Evolutionary conservation across 169 alveolate species (phyloP), one percentile per base, ranked within the genome.

Genomic region (Neospora caninum): DNA sequence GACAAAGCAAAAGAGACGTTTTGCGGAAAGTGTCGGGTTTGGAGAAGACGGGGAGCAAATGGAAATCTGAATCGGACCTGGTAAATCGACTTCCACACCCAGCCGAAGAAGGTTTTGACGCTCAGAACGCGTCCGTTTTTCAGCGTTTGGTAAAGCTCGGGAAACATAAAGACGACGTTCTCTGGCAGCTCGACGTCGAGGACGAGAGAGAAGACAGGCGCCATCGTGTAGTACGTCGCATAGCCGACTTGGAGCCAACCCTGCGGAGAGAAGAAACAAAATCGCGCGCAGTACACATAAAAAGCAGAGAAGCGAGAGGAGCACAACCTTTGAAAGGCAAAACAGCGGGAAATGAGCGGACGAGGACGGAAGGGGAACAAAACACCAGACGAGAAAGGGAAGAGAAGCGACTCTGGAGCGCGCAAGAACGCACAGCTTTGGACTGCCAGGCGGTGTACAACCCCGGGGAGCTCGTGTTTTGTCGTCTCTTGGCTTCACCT

Each of bases 171-270:
- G 27, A 96, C 98, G 38, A 97, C 97, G 58, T 96, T 96, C 94
- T 97, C 98, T 67, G 96, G 96, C 88, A 98, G 98, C 94, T 99
- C 99, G 88, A 96, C 97, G 95, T 99, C 99, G 83, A 98, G 96
- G 41, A 99, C 98, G 64, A 99, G 95, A 36, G 99, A 97, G 92
- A 99, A 98, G 27, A 99, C 99, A 43, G 99, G 99, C 31, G 99
- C 95, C 93, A 98, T 97, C 73, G 99, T 99, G 96, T 98, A 99
- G 93, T 98, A 97, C 34, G 99, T 98, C 88, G 99, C 97, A 97
- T 99, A 99, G 39, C 99, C 99, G 70, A 99, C 98, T 96, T 98
- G 99, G 53, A 99, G 96, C 98, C 98, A 98, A 10, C 99, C 99
- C 97, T 91, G 89, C 27, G 36, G 64, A 82, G 10, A 41, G 80